phyloP scores from a whole-genome alignment of 305 asterid genomes.

The Fraxinus dipetala region DNA sequence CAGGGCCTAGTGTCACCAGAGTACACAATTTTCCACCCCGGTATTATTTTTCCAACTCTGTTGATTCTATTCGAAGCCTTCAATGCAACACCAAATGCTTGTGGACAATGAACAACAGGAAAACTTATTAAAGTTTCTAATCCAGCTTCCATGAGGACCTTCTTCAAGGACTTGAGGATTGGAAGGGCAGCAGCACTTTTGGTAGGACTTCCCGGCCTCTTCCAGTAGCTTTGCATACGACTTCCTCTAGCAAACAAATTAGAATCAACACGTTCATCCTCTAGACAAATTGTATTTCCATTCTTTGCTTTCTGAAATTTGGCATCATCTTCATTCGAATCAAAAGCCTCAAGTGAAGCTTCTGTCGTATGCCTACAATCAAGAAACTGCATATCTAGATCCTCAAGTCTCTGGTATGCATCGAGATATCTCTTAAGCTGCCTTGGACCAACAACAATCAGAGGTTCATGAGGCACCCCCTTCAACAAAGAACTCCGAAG shows the following conservation, averaged over 20 bases:
- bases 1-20: constrained; percentile 99
- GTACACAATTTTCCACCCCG: constrained; percentile 93
- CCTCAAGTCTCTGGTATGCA: constrained; percentile 89
- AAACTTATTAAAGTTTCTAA: constrained; percentile 64
- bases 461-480: constrained; percentile 62
- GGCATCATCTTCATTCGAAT: constrained; percentile 29
- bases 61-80: constrained; percentile 58
- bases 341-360: constrained; percentile 47
- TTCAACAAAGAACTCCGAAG: constrained; percentile 59
- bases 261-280: constrained; percentile 26
- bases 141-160: constrained; percentile 60
- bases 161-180: constrained; percentile 45
- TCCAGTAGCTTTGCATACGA: constrained; percentile 70
- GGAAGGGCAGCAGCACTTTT: constrained; percentile 40
- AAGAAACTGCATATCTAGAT: constrained; percentile 84
- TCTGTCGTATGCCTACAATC: constrained; percentile 75
- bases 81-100: constrained; percentile 65
- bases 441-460: constrained; percentile 75
- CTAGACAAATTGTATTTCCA: constrained; percentile 6
- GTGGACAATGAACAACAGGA: constrained; percentile 83
- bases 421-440: constrained; percentile 81
- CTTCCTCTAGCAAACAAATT: constrained; percentile 60
- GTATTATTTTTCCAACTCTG: constrained; percentile 53
- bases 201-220: constrained; percentile 45
- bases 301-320: constrained; percentile 9